phyloP scores from a whole-genome alignment of 305 asterid species.

The Rubia tinctorum region DNA sequence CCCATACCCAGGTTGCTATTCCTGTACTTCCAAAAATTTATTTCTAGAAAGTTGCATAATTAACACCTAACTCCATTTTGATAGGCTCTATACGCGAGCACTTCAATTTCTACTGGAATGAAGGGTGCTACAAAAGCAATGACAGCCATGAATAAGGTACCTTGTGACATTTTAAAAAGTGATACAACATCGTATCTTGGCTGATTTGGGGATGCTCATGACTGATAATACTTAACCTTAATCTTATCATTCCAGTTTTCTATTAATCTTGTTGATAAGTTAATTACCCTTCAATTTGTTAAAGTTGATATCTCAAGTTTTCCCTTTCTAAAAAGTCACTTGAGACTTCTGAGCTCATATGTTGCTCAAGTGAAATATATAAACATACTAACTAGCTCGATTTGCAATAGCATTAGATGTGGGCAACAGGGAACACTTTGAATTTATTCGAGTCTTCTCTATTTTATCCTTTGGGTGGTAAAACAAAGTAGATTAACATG shows the following conservation, averaged over 20 bases:
- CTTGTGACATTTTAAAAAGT: neutral
- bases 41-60: neutral
- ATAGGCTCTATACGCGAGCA: conserved; percentile 91
- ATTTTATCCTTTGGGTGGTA: neutral
- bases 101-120: conserved; percentile 91
- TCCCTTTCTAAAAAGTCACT: neutral
- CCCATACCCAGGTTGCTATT: conserved; percentile 78
- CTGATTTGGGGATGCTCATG: neutral
- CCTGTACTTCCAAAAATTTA: neutral
- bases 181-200: neutral
- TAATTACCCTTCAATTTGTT: neutral
- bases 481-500: neutral
- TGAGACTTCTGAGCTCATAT: neutral
- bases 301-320: neutral
- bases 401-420: neutral
- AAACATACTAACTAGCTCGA: neutral
- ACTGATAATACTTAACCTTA: neutral
- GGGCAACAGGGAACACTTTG: neutral
- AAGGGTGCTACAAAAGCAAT: conserved; percentile 95
- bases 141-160: conserved; percentile 92
- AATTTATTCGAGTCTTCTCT: neutral
- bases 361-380: neutral
- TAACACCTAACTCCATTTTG: conserved; percentile 3
- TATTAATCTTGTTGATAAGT: neutral
- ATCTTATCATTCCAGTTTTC: neutral